phyloP scores from a whole-genome alignment of 108 stramenopile genomes.

The Skeletonema grethae region DNA sequence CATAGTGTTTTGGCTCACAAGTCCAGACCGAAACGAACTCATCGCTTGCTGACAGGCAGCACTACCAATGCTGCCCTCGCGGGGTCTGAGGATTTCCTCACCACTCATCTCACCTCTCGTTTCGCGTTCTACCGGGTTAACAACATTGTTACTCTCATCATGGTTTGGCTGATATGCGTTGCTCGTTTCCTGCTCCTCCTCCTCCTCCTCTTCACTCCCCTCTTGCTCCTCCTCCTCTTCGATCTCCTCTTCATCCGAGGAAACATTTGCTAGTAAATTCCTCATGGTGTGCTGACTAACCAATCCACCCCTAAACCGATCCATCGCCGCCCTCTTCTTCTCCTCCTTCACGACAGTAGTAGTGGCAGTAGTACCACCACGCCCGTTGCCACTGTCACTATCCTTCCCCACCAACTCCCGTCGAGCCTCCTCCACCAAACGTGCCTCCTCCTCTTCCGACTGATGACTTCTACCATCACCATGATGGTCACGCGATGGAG shows the following conservation, averaged over 20 bases:
- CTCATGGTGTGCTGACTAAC: neutral
- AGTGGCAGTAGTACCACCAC: neutral
- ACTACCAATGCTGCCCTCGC: no score
- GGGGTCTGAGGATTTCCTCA: no score
- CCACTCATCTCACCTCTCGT: no score
- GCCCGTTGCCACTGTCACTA: neutral
- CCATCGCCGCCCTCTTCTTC: neutral
- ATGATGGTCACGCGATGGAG: neutral
- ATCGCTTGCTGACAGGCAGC: no score
- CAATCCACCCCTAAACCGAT: neutral
- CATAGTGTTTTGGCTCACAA: no score
- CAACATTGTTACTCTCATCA: neutral
- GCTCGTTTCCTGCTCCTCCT: neutral
- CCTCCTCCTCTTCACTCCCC: no score
- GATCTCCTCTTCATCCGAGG: neutral
- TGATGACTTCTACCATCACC: neutral
- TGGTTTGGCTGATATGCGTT: neutral
- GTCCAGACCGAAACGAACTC: no score
- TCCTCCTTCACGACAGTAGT: neutral
- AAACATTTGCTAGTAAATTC: neutral
- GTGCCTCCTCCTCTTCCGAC: neutral
- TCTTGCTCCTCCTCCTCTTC: neutral
- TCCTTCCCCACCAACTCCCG: neutral
- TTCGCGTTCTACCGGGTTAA: no score
- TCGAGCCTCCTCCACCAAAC: neutral